Evolutionary conservation across 495 filamentous ascomycete species (phyloP).

Genomic region (Penicillium arizonense): DNA sequence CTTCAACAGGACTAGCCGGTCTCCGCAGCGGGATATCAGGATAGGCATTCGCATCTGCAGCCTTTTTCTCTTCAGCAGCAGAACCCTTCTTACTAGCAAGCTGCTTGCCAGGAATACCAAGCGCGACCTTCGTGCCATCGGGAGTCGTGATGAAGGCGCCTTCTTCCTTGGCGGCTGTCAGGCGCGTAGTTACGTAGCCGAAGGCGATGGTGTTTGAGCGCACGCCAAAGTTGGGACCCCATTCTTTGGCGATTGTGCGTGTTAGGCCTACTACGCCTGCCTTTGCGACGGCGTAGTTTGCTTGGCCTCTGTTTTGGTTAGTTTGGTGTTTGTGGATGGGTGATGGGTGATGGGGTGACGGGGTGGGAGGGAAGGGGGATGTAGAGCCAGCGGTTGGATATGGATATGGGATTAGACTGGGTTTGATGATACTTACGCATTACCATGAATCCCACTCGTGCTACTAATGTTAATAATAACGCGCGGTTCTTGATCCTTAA

Average conservation of each 20-base stretch:
- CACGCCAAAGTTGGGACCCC: constrained; percentile 82
- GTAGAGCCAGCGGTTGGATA: too few relatives aligned
- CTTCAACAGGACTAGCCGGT: constrained; percentile 74
- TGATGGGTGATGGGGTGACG: too few relatives aligned
- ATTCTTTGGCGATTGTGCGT: constrained; percentile 89
- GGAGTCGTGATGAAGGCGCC: constrained; percentile 74
- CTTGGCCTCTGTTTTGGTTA: constrained; percentile 56
- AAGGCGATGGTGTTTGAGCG: constrained; percentile 82
- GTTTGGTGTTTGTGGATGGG: not conserved
- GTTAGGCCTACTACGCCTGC: constrained; percentile 76
- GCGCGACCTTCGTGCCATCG: constrained; percentile 71
- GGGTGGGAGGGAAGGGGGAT: too few relatives aligned
- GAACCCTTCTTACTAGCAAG: constrained; percentile 37
- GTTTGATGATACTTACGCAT: constrained; percentile 52
- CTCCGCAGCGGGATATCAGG: constrained; percentile 74
- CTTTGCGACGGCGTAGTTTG: constrained; percentile 83
- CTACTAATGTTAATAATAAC: constrained; percentile 79
- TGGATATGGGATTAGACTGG: too few relatives aligned
- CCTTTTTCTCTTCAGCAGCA: constrained; percentile 23
- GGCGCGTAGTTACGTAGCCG: constrained; percentile 71
- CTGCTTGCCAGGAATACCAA: constrained; percentile 70
- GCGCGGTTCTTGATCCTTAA: constrained; percentile 75
- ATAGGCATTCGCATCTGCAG: constrained; percentile 31
- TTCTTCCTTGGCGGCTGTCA: constrained; percentile 77
- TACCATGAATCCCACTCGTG: constrained; percentile 78